These are phyloP conservation scores for Trypanosoma vivax DNA, from an alignment of 208 protist genomes.

Conservation along the genomic window DNA sequence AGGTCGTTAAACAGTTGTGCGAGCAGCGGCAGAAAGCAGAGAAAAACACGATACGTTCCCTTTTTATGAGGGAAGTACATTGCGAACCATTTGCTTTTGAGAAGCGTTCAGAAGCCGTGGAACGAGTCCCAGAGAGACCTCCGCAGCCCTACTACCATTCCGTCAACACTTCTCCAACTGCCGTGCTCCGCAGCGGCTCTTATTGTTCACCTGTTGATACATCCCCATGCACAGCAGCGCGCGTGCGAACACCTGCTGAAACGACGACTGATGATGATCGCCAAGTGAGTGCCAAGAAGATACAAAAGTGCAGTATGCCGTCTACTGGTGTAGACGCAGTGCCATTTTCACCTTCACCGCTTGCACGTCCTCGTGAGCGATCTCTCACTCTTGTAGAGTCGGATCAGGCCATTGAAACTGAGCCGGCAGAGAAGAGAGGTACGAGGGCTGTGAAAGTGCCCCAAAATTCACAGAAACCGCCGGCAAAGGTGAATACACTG, in stretches of 20 bases:
- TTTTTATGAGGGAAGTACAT: background rate
- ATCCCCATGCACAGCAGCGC: background rate
- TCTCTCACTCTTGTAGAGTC: too few species aligned
- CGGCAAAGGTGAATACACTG: background rate
- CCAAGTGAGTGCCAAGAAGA: too few species aligned
- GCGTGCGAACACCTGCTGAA: background rate
- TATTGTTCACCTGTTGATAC: constrained; percentile 6
- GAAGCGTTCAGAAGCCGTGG: constrained; percentile 1
- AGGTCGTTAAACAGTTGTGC: constrained; percentile 6
- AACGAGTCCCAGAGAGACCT: background rate
- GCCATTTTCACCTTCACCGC: too few species aligned
- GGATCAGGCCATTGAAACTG: too few species aligned
- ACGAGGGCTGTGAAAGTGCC: too few species aligned
- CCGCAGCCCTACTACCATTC: background rate
- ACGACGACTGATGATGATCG: too few species aligned
- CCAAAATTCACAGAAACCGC: too few species aligned
- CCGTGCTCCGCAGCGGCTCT: constrained; percentile 4
- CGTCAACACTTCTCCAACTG: background rate
- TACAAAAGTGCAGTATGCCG: too few species aligned
- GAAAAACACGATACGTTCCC: background rate
- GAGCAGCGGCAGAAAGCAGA: background rate
- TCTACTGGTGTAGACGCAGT: too few species aligned
- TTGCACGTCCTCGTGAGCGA: too few species aligned
- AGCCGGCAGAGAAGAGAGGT: too few species aligned
- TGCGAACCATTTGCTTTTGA: background rate